These are phyloP conservation scores for Prorocentrum cordatum DNA, from an alignment of 169 alveolate species.

Conservation along the genomic window DNA sequence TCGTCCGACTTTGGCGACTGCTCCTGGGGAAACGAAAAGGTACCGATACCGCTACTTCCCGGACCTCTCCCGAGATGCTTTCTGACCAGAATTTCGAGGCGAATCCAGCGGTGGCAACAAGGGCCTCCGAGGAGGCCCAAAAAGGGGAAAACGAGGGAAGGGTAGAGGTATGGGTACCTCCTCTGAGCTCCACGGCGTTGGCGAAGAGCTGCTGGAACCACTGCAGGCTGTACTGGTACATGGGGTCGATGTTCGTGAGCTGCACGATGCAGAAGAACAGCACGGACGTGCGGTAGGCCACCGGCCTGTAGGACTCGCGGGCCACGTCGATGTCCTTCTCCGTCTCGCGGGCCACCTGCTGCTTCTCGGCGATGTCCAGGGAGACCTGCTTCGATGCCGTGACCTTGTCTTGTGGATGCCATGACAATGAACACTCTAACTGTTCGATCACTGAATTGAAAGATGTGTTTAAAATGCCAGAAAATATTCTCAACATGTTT, in stretches of 20 bases:
- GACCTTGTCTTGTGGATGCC: conserved; percentile 45
- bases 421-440: not conserved
- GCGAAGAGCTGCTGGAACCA: conserved; percentile 90
- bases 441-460: no score
- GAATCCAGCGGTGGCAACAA: no score
- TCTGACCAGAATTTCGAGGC: no score
- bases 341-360: conserved; percentile 83
- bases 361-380: conserved; percentile 83
- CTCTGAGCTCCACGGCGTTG: conserved; percentile 71
- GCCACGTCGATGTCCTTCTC: conserved; percentile 87
- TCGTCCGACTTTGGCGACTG: conserved; percentile 72
- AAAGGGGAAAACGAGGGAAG: no score
- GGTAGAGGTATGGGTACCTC: no score
- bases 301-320: conserved; percentile 65
- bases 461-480: no score
- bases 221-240: conserved; percentile 91
- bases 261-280: conserved; percentile 90
- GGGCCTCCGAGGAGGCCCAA: no score
- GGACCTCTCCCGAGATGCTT: no score
- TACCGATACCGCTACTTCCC: no score
- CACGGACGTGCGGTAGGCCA: conserved; percentile 88
- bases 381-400: conserved; percentile 84
- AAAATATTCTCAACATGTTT: no score
- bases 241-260: conserved; percentile 88
- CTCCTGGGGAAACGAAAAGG: no score